phyloP scores from a whole-genome alignment of 345 rosid species.

The Pistacia atlantica region DNA sequence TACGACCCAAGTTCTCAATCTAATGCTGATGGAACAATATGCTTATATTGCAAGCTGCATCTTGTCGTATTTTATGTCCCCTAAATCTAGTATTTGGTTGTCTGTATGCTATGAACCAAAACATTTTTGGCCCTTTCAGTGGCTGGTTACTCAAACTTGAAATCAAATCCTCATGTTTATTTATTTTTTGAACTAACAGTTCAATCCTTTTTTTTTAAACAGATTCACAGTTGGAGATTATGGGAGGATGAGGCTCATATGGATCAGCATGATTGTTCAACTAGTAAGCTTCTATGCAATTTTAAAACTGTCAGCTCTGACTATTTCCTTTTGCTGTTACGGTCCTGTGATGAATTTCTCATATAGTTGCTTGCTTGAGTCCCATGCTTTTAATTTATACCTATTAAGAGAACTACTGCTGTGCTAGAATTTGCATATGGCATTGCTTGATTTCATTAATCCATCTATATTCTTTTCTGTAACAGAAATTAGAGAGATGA shows the following conservation, averaged over 20 bases:
- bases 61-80: background rate
- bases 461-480: slow-evolving; percentile 4
- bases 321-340: background rate
- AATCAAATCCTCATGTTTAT: background rate
- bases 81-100: background rate
- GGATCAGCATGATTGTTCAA: slow-evolving; percentile 58
- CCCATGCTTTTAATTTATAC: background rate
- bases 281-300: slow-evolving; percentile 50
- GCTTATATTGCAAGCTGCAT: background rate
- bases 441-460: background rate
- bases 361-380: background rate
- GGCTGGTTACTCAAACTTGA: too few species aligned
- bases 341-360: slow-evolving; percentile 7
- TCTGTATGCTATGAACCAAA: background rate
- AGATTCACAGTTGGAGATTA: slow-evolving; percentile 92
- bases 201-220: slow-evolving; percentile 26
- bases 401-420: background rate
- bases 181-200: slow-evolving; percentile 14
- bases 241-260: slow-evolving; percentile 89
- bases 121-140: background rate
- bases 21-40: background rate
- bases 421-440: background rate
- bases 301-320: background rate
- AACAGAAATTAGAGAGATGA: slow-evolving; percentile 58
- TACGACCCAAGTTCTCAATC: background rate